These are phyloP conservation scores for Angophora floribunda DNA, from an alignment of 345 rosid species.

Conservation along the genomic window DNA sequence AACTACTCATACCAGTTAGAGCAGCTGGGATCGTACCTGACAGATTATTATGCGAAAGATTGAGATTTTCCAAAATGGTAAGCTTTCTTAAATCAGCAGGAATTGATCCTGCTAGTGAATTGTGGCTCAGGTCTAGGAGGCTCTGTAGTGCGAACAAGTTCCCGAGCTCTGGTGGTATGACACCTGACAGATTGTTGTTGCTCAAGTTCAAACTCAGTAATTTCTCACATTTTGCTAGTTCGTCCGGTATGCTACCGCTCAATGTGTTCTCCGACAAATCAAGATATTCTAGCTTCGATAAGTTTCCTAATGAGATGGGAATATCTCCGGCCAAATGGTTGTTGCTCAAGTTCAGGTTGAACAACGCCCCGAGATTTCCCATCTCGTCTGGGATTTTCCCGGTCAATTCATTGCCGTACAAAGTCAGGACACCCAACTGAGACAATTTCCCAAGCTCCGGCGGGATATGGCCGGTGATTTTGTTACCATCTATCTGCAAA, in stretches of 20 bases:
- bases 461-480: slow-evolving; percentile 45
- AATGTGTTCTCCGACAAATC: slow-evolving; percentile 40
- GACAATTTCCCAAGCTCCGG: slow-evolving; percentile 39
- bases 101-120: slow-evolving; percentile 44
- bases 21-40: slow-evolving; percentile 39
- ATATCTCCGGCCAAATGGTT: slow-evolving; percentile 39
- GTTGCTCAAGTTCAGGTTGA: slow-evolving; percentile 35
- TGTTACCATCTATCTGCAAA: slow-evolving; percentile 40
- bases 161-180: slow-evolving; percentile 33
- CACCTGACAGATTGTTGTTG: slow-evolving; percentile 43
- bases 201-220: slow-evolving; percentile 41
- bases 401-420: slow-evolving; percentile 33
- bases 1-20: slow-evolving; percentile 38
- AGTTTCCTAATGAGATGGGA: slow-evolving; percentile 21
- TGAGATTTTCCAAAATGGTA: slow-evolving; percentile 25
- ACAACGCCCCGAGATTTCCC: slow-evolving; percentile 28
- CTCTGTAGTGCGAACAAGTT: slow-evolving; percentile 24
- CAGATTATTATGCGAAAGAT: slow-evolving; percentile 45
- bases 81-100: slow-evolving; percentile 37
- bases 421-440: slow-evolving; percentile 20
- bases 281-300: slow-evolving; percentile 18
- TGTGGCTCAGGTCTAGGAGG: slow-evolving; percentile 56
- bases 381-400: slow-evolving; percentile 41
- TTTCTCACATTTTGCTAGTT: slow-evolving; percentile 25
- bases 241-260: slow-evolving; percentile 21